These are phyloP conservation scores for Phytophthora litchii DNA, from an alignment of 352 stramenopile species.

Conservation along the genomic window DNA sequence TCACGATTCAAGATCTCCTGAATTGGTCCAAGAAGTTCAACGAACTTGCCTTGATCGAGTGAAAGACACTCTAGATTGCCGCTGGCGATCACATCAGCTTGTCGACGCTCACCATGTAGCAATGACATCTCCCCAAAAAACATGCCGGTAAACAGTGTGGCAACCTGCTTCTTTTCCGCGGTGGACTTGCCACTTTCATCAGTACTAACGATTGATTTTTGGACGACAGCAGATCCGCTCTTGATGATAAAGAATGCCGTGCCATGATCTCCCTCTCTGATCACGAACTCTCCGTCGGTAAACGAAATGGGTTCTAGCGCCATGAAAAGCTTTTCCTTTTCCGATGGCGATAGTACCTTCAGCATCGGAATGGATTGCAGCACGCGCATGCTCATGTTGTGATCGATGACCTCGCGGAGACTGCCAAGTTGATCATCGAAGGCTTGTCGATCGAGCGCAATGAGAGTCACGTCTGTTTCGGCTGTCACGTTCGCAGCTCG, in stretches of 20 bases:
- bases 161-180: slow-evolving; percentile 48
- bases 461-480: slow-evolving; percentile 62
- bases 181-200: slow-evolving; percentile 25
- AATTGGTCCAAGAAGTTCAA: slow-evolving; percentile 82
- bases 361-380: slow-evolving; percentile 77
- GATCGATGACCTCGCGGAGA: slow-evolving; percentile 90
- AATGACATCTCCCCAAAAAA: slow-evolving; percentile 83
- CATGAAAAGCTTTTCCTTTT: slow-evolving; percentile 70
- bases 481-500: slow-evolving; percentile 90
- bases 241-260: slow-evolving; percentile 88
- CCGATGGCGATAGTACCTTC: slow-evolving; percentile 62
- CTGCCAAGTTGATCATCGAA: slow-evolving; percentile 94
- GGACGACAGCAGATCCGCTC: slow-evolving; percentile 61
- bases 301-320: slow-evolving; percentile 60
- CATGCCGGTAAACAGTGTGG: slow-evolving; percentile 58
- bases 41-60: slow-evolving; percentile 87
- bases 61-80: slow-evolving; percentile 87
- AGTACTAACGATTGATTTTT: slow-evolving; percentile 44
- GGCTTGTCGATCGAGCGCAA: slow-evolving; percentile 92
- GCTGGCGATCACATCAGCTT: slow-evolving; percentile 77
- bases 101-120: slow-evolving; percentile 57
- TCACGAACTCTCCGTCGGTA: slow-evolving; percentile 59
- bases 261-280: slow-evolving; percentile 70
- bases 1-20: slow-evolving; percentile 76
- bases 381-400: slow-evolving; percentile 86